Evolutionary conservation across 1,284 basidiomycete genomes (phyloP).

Genomic region (Inonotus hispidus): DNA sequence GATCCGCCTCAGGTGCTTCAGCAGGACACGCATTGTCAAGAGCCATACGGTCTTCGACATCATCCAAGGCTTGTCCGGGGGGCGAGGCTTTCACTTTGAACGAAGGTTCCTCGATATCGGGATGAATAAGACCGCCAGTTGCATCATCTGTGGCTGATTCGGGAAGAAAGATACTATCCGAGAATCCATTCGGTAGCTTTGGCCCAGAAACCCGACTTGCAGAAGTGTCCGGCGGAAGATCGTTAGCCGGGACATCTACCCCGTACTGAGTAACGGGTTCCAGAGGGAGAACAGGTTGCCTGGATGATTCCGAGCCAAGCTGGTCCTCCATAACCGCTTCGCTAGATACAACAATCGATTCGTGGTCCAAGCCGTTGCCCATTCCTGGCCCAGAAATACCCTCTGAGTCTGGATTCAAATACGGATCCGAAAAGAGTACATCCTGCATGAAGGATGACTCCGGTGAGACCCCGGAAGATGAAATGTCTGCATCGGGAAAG

Average conservation of each 20-base stretch:
- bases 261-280: not conserved
- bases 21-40: not conserved
- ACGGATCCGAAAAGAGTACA: not conserved
- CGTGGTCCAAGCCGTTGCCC: not conserved
- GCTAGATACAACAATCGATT: not conserved
- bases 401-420: not conserved
- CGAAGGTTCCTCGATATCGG: not conserved
- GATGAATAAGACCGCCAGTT: not conserved
- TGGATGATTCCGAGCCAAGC: not conserved
- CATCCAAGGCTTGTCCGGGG: not conserved
- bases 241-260: not conserved
- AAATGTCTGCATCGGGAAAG: not conserved
- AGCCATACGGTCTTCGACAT: not conserved
- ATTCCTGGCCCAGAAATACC: not conserved
- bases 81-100: not conserved
- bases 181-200: not conserved
- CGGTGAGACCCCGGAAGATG: not conserved
- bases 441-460: conserved; percentile 1
- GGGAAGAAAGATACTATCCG: not conserved
- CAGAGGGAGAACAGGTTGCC: not conserved
- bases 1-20: not conserved
- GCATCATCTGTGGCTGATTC: not conserved
- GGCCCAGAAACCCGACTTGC: not conserved
- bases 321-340: not conserved
- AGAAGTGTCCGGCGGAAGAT: not conserved